Conservation (phyloP, 2,329 filamentous ascomycete species). For the Aschersonia sp. region DNA sequence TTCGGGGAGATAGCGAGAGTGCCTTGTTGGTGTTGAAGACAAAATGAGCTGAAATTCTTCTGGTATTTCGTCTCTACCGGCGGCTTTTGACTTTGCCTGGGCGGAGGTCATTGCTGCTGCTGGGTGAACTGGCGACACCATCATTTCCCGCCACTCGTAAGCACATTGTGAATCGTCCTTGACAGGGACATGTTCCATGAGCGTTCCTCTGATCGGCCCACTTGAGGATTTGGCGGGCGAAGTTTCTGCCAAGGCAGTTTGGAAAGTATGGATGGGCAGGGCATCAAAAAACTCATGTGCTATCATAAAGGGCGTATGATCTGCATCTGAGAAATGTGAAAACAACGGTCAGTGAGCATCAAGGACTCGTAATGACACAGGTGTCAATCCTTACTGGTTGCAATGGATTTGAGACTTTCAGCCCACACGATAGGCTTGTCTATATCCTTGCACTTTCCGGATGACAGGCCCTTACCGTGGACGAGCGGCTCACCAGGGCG, state of each 20-base stretch:
- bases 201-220: too few species aligned
- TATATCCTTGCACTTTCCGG: conserved; percentile 61
- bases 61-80: conserved; percentile 33
- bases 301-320: conserved; percentile 78
- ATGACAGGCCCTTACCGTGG: conserved; percentile 58
- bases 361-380: background rate
- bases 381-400: conserved; percentile 35
- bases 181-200: too few species aligned
- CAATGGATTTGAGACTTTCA: conserved; percentile 74
- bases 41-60: conserved; percentile 83
- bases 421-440: conserved; percentile 73
- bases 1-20: conserved; percentile 74
- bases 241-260: conserved; percentile 42
- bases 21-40: conserved; percentile 60
- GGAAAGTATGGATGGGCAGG: conserved; percentile 88
- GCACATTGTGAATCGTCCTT: background rate
- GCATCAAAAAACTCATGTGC: conserved; percentile 99
- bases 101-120: conserved; percentile 34
- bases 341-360: background rate
- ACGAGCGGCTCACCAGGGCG: conserved; percentile 49
- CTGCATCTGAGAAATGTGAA: conserved; percentile 30
- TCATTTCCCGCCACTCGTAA: conserved; percentile 66
- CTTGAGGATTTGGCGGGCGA: conserved; percentile 11
- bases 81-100: conserved; percentile 32
- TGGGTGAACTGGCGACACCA: conserved; percentile 54